Base-by-base conservation (phyloP, 164 flowering plant species). In the Berberis vulgaris region DNA sequence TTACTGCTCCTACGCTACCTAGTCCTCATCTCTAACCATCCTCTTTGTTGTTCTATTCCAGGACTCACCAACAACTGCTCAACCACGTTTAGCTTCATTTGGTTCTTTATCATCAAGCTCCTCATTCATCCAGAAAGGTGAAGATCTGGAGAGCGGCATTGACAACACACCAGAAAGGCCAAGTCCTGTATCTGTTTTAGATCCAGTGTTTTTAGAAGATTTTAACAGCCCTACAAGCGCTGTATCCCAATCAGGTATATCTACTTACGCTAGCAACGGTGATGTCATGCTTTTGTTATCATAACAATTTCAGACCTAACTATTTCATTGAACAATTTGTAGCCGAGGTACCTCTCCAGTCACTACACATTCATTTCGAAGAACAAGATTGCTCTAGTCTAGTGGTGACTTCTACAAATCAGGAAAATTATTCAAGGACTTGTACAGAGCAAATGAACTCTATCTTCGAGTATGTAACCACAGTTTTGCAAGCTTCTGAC, bases 141-240 rank as follows among this genome's bases (percentile, higher is more conserved):
- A 78, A 73, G 73, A 71, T 70, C 50, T 65, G 41, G 85, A 78
- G 50, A 72, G 63, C 26, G 26, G 26, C 65, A 57, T 65, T 45
- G 45, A 57, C 54, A 72, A 74, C 11, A 64, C 69, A 65, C 69
- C 73, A 57, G 94, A 81, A 71, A 65, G 87, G 59, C 86, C 84
- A 39, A 94, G 99, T 77, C 97, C 97, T 10, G 71, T 87, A 40
- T 94, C 99, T 57, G 93, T 94, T 70, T 95, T 94, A 60, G 93
- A 91, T 61, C 85, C 84, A 45, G 53, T 78, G 52, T 87, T 80
- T 72, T 7, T 69, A 44, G 97, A 86, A 43, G 88, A 91, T 70
- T 84, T 80, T 58, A 65, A 72, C 49, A 86, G 88, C 75, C 91
- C 92, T 69, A 64, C 76, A 57, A 72, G 75, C 65, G 68, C 72